Evolutionary conservation across 1,284 basidiomycete genomes (phyloP).

Genomic region (Cutaneotrichosporon mucoides): DNA sequence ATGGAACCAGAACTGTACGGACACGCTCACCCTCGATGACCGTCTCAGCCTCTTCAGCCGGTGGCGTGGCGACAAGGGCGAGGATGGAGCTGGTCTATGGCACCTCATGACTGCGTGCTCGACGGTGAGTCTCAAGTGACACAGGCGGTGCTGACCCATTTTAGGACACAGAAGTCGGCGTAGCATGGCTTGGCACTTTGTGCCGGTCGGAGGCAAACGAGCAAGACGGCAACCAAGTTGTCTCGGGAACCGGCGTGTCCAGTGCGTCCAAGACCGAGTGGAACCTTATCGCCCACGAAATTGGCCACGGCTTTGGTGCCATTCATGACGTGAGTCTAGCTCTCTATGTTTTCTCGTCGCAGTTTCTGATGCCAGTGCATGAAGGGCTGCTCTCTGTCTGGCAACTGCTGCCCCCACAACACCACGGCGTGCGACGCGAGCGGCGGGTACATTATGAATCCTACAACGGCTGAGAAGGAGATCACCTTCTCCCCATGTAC

Average conservation of each 20-base stretch:
- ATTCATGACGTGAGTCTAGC: constrained; percentile 62
- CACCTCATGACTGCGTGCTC: constrained; percentile 67
- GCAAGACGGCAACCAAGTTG: constrained; percentile 51
- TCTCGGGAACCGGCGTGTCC: constrained; percentile 80
- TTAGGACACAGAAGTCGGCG: constrained; percentile 64
- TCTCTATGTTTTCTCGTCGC: too few species aligned
- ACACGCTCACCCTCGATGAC: constrained; percentile 58
- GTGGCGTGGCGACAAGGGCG: constrained; percentile 69
- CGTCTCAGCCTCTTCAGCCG: constrained; percentile 75
- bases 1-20: constrained; percentile 53
- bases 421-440: constrained; percentile 62
- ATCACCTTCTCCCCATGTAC: constrained; percentile 71
- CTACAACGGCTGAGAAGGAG: constrained; percentile 64
- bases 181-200: constrained; percentile 81
- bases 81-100: constrained; percentile 75
- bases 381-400: constrained; percentile 58
- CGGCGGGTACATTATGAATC: constrained; percentile 72
- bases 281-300: constrained; percentile 81
- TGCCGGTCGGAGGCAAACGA: constrained; percentile 59
- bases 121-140: constrained; percentile 1
- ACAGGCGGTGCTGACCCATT: too few species aligned
- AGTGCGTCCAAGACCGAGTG: constrained; percentile 59
- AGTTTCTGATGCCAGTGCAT: constrained; percentile 55
- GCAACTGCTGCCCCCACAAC: constrained; percentile 67
- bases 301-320: constrained; percentile 70